Evolutionary conservation across 2,329 filamentous ascomycete genomes (phyloP), one percentile per base, ranked within the genome.

Genomic region (Pseudomassariella vexata): DNA sequence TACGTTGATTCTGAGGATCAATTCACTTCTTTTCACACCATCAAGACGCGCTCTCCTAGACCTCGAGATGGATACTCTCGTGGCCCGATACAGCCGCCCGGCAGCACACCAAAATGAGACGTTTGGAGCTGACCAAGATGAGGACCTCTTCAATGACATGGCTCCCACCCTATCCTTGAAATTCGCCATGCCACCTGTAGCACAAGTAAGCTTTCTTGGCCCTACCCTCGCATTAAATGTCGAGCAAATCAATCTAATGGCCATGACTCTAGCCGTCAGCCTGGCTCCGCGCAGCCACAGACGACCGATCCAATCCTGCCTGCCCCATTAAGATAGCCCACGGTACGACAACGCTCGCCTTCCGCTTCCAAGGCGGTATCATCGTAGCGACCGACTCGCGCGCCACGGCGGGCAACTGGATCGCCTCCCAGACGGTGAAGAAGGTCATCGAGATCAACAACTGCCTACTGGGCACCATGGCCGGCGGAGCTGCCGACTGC

Each of bases 321-420:
- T 95, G 89, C 65, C 92, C 92, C 49, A 98, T 98, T 76, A 98
- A 98, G 76, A 89, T 98, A 53, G 92, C 92, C 44, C 92, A 98
- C 77, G 92, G 92, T 57, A 98, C 92, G 40, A 98, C 92, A 38
- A 98, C 92, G 32, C 80, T 98, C 41, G 90, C 89, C 42, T 98
- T 98, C 76, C 82, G 90, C 58, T 98, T 96, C 75, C 81, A 96
- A 68, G 89, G 89, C 53, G 92, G 92, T 57, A 96, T 98, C 66
- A 94, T 98, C 56, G 90, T 98, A 32, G 90, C 90, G 34, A 98
- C 92, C 38, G 92, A 98, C 68, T 98, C 92, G 39, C 81, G 92
- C 66, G 92, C 92, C 39, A 95, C 92, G 28, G 90, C 92, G 19
- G 92, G 92, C 54, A 94, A 92, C 76, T 98, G 92, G 92, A 98